These are phyloP conservation scores for Tulasnella sp. DNA, from an alignment of 768 basidiomycete species.

Conservation along the genomic window DNA sequence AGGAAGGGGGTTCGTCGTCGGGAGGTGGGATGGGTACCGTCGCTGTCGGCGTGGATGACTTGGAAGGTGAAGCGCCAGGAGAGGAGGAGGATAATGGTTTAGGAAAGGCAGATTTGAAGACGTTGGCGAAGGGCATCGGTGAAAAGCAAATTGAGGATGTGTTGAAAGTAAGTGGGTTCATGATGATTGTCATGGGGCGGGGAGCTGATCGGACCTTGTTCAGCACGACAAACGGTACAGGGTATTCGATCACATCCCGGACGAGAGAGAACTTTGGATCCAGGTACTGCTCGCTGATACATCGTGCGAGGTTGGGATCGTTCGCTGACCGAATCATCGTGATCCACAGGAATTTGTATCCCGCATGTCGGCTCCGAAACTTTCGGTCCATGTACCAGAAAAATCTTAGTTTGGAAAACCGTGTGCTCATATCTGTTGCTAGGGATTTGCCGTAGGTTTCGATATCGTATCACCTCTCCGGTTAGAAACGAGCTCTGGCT, in stretches of 20 bases:
- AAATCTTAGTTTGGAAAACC: not conserved
- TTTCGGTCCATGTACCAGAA: constrained; percentile 63
- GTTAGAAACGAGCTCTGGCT: too few species aligned
- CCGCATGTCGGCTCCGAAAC: constrained; percentile 63
- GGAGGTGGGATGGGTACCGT: constrained; percentile 35
- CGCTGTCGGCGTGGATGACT: constrained; percentile 37
- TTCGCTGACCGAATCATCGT: constrained; percentile 26
- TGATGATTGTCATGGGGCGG: not conserved
- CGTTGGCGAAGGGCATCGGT: constrained; percentile 79
- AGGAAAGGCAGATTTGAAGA: constrained; percentile 82
- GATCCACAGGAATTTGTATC: constrained; percentile 60
- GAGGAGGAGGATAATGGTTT: constrained; percentile 54
- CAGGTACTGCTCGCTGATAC: constrained; percentile 58
- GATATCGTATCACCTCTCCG: too few species aligned
- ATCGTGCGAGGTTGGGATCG: not conserved
- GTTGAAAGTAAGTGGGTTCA: constrained; percentile 57
- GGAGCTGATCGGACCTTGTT: constrained; percentile 24
- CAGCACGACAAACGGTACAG: constrained; percentile 89
- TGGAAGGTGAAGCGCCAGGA: constrained; percentile 33
- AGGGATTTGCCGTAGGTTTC: too few species aligned
- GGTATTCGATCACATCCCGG: constrained; percentile 80
- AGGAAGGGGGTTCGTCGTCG: constrained; percentile 54
- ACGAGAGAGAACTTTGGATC: constrained; percentile 82
- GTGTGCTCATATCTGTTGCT: too few species aligned
- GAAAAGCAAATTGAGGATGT: constrained; percentile 82